phyloP scores from a whole-genome alignment of 768 basidiomycete species.

The Cantharellus cinnabarinus region DNA sequence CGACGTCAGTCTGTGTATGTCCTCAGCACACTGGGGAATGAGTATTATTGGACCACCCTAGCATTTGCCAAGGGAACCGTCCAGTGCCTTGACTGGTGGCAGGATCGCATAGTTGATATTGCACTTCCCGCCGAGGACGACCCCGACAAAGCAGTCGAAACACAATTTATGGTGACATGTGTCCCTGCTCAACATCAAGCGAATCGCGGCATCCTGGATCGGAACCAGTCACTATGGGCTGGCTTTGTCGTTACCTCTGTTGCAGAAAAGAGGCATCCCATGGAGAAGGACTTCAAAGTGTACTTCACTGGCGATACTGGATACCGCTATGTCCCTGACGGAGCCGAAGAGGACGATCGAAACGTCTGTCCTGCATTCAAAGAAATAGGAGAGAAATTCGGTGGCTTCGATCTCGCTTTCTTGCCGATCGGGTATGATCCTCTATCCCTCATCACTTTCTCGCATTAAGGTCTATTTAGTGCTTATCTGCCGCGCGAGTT shows the following conservation, averaged over 20 bases:
- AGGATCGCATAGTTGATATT: conserved; percentile 12
- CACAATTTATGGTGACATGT: neutral
- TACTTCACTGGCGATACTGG: conserved; percentile 59
- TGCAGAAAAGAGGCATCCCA: conserved; percentile 9
- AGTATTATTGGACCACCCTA: conserved; percentile 12
- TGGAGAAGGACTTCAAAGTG: conserved; percentile 10
- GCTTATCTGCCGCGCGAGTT: conserved; percentile 35
- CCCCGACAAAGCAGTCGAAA: neutral
- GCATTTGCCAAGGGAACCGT: conserved; percentile 12
- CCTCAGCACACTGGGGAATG: conserved; percentile 21
- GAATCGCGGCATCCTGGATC: neutral
- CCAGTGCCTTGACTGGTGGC: conserved; percentile 26
- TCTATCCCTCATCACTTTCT: neutral
- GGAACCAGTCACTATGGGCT: conserved; percentile 5
- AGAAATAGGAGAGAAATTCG: conserved; percentile 43
- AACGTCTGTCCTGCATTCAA: conserved; percentile 53
- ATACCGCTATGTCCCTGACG: conserved; percentile 28
- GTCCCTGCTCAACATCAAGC: neutral
- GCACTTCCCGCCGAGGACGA: conserved; percentile 1
- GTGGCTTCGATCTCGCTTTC: conserved; percentile 44
- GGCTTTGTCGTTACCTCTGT: conserved; percentile 18
- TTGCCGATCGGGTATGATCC: conserved; percentile 33
- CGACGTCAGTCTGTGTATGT: conserved; percentile 12
- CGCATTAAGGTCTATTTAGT: conserved; percentile 16
- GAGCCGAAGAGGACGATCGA: conserved; percentile 28